phyloP scores from a whole-genome alignment of 116 monocot species.

The Cymodocea nodosa region DNA sequence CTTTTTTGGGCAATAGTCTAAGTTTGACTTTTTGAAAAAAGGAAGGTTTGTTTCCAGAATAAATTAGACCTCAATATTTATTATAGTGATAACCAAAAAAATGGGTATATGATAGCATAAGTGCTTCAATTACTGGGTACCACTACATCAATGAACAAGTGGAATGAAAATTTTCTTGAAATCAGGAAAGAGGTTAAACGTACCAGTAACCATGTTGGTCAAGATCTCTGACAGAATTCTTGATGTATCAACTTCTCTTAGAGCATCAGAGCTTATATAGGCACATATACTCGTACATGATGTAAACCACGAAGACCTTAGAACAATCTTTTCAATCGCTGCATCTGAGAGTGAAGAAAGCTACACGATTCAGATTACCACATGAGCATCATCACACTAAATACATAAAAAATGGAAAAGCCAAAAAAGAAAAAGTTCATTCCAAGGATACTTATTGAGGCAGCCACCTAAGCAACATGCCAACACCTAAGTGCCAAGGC shows the following conservation, averaged over 20 bases:
- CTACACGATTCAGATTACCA: not conserved
- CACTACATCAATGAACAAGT: too few relatives aligned
- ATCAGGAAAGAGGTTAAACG: constrained; percentile 3
- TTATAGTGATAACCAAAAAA: not conserved
- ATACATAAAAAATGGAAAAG: not conserved
- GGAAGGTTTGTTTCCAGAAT: too few relatives aligned
- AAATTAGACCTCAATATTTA: not conserved
- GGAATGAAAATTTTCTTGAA: not conserved
- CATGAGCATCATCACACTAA: too few relatives aligned
- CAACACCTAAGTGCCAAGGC: too few relatives aligned
- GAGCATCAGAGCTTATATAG: constrained; percentile 70
- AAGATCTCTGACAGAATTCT: constrained; percentile 61
- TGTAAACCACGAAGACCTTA: constrained; percentile 78
- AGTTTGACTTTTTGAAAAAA: not conserved
- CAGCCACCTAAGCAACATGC: too few relatives aligned
- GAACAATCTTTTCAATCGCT: constrained; percentile 45
- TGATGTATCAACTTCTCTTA: constrained; percentile 89
- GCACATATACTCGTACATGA: constrained; percentile 58
- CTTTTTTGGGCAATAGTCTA: too few relatives aligned
- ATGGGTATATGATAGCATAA: not conserved
- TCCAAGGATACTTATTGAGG: too few relatives aligned
- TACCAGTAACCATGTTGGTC: constrained; percentile 22
- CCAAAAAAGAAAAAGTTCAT: not conserved
- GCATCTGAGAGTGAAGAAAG: constrained; percentile 29
- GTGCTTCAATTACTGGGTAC: too few relatives aligned